A percentile compares a stretch with the other conserved stretches of the same genome.
phyloP scores from a whole-genome alignment of 2,329 filamentous ascomycete species.

The Juglanconis sp. region DNA sequence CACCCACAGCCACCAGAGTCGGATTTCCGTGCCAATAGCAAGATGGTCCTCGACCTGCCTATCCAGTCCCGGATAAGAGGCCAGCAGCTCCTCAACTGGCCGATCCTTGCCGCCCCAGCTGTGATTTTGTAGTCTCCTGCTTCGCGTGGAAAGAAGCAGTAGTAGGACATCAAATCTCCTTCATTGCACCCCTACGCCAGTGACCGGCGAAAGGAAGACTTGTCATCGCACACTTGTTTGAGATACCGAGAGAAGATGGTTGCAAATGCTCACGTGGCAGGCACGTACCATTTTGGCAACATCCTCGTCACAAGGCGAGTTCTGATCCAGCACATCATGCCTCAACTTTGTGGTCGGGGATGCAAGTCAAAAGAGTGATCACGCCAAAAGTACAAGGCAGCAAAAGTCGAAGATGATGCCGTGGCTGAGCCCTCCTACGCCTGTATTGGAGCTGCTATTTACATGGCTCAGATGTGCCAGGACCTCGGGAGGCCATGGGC shows the following conservation, averaged over 20 bases:
- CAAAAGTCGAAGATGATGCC: not conserved
- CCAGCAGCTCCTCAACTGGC: slow-evolving; percentile 57
- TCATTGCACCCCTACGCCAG: slow-evolving; percentile 48
- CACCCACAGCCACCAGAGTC: slow-evolving; percentile 64
- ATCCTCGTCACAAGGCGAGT: slow-evolving; percentile 21
- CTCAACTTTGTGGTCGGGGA: not conserved
- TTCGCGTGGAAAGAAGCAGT: slow-evolving; percentile 64
- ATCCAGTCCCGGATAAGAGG: slow-evolving; percentile 59
- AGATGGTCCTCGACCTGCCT: slow-evolving; percentile 54
- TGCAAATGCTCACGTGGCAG: slow-evolving; percentile 19
- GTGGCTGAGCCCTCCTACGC: slow-evolving; percentile 18
- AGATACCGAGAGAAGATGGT: slow-evolving; percentile 14
- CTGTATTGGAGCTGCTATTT: slow-evolving; percentile 20
- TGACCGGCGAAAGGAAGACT: not conserved
- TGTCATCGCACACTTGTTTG: not conserved
- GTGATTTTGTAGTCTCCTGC: slow-evolving; percentile 59
- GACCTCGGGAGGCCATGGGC: slow-evolving; percentile 13
- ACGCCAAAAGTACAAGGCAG: not conserved
- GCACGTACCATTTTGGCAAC: slow-evolving; percentile 24
- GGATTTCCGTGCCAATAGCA: slow-evolving; percentile 58
- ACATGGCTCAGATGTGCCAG: slow-evolving; percentile 21
- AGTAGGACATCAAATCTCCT: slow-evolving; percentile 63
- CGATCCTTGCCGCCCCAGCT: slow-evolving; percentile 53
- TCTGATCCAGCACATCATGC: slow-evolving; percentile 19
- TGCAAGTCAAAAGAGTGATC: not conserved